A percentile compares a stretch with the other conserved stretches of the same genome.
These are phyloP conservation scores for Metschnikowia koreensis DNA, from an alignment of 805 yeast genomes.

Conservation along the genomic window DNA sequence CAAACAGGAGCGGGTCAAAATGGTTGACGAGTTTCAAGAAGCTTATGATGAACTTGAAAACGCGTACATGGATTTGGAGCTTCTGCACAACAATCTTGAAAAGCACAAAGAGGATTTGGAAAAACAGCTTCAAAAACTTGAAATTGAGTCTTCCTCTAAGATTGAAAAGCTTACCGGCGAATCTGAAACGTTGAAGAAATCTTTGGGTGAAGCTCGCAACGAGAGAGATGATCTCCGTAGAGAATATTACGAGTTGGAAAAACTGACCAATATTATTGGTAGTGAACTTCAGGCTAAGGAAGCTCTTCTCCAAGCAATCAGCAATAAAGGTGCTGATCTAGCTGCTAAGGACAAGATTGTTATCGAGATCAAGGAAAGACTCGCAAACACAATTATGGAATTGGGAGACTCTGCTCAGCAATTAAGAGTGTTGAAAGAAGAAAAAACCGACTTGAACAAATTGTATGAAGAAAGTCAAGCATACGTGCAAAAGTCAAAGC, in stretches of 20 bases:
- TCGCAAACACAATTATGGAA: constrained; percentile 16
- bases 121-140: constrained; percentile 6
- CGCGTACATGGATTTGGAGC: constrained; percentile 15
- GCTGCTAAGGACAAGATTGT: constrained; percentile 21
- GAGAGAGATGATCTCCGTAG: constrained; percentile 13
- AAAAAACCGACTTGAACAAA: constrained; percentile 11
- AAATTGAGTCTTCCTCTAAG: constrained; percentile 9
- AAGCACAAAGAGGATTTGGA: constrained; percentile 16
- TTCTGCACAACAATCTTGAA: constrained; percentile 14
- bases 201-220: constrained; percentile 2
- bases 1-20: constrained; percentile 22
- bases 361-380: constrained; percentile 17
- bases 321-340: constrained; percentile 17
- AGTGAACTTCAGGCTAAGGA: constrained; percentile 20
- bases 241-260: constrained; percentile 16
- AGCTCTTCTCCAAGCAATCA: constrained; percentile 18
- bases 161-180: constrained; percentile 10
- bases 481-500: neutral
- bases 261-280: constrained; percentile 16
- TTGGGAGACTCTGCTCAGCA: constrained; percentile 18
- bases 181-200: constrained; percentile 8
- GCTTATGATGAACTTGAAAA: constrained; percentile 18
- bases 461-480: constrained; percentile 1
- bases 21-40: constrained; percentile 23
- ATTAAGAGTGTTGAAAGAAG: constrained; percentile 10